Conservation (phyloP, 176 grass and related monocot species). For the Ampelocalamus luodianensis region DNA sequence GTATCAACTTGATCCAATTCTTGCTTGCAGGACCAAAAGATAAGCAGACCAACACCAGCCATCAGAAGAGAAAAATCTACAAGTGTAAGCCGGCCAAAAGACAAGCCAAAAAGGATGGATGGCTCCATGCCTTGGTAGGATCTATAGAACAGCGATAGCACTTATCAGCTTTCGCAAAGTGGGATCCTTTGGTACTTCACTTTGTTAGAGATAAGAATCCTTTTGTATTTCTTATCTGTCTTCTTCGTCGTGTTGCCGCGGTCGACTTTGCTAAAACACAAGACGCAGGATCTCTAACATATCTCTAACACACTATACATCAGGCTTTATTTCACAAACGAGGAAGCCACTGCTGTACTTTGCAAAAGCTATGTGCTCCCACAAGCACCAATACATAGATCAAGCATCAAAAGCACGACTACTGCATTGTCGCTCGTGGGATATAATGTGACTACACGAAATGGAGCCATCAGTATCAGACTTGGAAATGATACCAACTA, state of each 20-base stretch:
- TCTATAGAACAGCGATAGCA: constrained; percentile 44
- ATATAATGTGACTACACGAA: background rate
- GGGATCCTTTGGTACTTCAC: background rate
- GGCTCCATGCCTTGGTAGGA: constrained; percentile 23
- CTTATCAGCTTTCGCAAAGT: constrained; percentile 52
- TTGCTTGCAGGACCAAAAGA: constrained; percentile 1
- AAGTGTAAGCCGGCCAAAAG: constrained; percentile 15
- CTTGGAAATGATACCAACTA: constrained; percentile 34
- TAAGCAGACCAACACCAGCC: constrained; percentile 1
- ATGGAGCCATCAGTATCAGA: constrained; percentile 15
- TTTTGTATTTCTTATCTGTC: no score
- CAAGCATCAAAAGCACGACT: constrained; percentile 13
- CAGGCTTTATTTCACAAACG: constrained; percentile 47
- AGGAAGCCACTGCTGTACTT: constrained; percentile 35
- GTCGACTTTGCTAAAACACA: no score
- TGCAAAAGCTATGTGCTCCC: constrained; percentile 34
- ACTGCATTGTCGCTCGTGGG: background rate
- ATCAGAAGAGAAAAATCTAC: constrained; percentile 43
- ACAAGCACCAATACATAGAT: constrained; percentile 25
- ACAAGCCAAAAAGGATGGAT: background rate
- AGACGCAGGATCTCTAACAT: no score
- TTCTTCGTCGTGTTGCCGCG: no score
- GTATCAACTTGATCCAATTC: background rate
- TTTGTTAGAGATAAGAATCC: no score
- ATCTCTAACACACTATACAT: constrained; percentile 31